A percentile compares a stretch with the other conserved stretches of the same genome.
Conservation (phyloP, 2,329 filamentous ascomycete genomes). For the Fusarium sp. region DNA sequence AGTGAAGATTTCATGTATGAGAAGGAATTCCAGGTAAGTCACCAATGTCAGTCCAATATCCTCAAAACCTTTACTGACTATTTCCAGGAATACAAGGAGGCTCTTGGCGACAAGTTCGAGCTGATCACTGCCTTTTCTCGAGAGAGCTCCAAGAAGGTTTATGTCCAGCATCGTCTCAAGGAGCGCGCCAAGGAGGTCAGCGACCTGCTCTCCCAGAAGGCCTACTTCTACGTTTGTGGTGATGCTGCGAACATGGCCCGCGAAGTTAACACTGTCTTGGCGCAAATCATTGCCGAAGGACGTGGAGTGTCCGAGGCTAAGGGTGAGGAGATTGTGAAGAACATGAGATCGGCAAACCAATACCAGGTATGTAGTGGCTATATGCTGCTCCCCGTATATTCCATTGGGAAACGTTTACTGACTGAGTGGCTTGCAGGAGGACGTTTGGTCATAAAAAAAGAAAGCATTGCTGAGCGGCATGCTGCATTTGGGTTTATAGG, state of each 20-base stretch:
- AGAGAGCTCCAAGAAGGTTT: slow-evolving; percentile 87
- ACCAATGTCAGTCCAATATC: neutral
- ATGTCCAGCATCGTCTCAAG: slow-evolving; percentile 92
- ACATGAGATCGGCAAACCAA: slow-evolving; percentile 92
- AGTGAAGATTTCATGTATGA: slow-evolving; percentile 94
- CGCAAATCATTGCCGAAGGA: slow-evolving; percentile 86
- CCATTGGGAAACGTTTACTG: slow-evolving; percentile 16
- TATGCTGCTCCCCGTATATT: neutral
- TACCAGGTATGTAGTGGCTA: slow-evolving; percentile 78
- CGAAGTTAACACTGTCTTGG: slow-evolving; percentile 89
- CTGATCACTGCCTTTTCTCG: slow-evolving; percentile 96
- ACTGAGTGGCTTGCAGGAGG: slow-evolving; percentile 63
- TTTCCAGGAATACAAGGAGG: slow-evolving; percentile 80
- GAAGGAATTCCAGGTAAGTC: slow-evolving; percentile 89
- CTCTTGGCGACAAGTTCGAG: slow-evolving; percentile 88
- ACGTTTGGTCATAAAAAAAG: slow-evolving; percentile 72
- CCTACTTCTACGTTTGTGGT: slow-evolving; percentile 98
- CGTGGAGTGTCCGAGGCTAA: slow-evolving; percentile 85
- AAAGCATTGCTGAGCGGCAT: slow-evolving; percentile 11
- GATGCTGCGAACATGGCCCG: slow-evolving; percentile 98
- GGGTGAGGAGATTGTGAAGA: slow-evolving; percentile 96
- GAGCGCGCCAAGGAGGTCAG: slow-evolving; percentile 87
- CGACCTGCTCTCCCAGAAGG: slow-evolving; percentile 84
- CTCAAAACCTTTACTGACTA: slow-evolving; percentile 25
- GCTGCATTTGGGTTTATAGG: slow-evolving; percentile 37